These are phyloP conservation scores for Xanthoceras sorbifolium DNA, from an alignment of 345 rosid species.

Conservation along the genomic window DNA sequence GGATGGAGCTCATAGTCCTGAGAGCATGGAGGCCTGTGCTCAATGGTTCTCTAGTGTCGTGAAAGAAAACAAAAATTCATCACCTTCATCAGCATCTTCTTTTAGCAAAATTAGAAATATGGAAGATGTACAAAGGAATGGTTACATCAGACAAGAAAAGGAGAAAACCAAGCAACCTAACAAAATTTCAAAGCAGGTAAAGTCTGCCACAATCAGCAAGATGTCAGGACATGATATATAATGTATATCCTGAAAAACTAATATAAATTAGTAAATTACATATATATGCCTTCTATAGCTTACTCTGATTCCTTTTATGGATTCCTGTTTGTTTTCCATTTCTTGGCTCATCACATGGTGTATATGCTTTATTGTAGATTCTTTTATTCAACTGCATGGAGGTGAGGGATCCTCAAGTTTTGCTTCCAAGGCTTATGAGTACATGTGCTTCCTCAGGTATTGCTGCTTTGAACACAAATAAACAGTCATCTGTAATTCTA, in stretches of 20 bases:
- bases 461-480: constrained; percentile 14
- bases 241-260: not conserved
- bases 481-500: not conserved
- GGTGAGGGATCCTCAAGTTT: constrained; percentile 76
- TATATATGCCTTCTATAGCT: constrained; percentile 1
- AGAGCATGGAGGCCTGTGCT: constrained; percentile 94
- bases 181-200: constrained; percentile 67
- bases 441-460: constrained; percentile 77
- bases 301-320: constrained; percentile 8
- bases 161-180: constrained; percentile 28
- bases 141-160: constrained; percentile 32
- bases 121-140: constrained; percentile 37
- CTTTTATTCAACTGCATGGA: constrained; percentile 92
- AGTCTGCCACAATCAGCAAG: not conserved
- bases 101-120: constrained; percentile 21
- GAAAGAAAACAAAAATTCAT: constrained; percentile 33
- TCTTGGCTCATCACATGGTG: constrained; percentile 12
- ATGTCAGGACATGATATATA: constrained; percentile 8
- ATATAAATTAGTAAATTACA: constrained; percentile 16
- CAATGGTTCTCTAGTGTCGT: constrained; percentile 74
- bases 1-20: constrained; percentile 99
- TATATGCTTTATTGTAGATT: constrained; percentile 46
- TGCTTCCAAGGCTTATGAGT: constrained; percentile 69
- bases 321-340: not conserved
- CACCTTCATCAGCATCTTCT: constrained; percentile 30